phyloP scores from a whole-genome alignment of 1,284 basidiomycete species.

The Sanghuangporus weigelae region DNA sequence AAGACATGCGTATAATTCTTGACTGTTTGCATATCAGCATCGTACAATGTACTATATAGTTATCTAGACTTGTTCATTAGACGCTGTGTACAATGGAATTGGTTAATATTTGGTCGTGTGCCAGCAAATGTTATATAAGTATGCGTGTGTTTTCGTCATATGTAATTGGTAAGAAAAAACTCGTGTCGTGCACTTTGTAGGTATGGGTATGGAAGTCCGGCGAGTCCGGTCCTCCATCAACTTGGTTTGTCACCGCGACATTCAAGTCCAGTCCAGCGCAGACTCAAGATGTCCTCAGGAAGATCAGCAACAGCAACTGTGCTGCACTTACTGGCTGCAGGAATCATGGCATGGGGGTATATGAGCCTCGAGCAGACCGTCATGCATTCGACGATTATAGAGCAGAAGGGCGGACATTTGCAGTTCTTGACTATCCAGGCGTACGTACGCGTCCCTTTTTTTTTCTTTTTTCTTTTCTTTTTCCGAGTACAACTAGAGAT shows the following conservation, averaged over 20 bases:
- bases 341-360: slow-evolving; percentile 47
- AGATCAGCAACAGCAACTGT: slow-evolving; percentile 18
- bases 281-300: not conserved
- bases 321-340: slow-evolving; percentile 38
- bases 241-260: not conserved
- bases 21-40: not conserved
- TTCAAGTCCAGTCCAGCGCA: not conserved
- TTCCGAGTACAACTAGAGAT: not conserved
- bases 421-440: slow-evolving; percentile 77
- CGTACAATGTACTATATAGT: not conserved
- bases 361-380: slow-evolving; percentile 31
- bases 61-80: not conserved
- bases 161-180: too few relatives aligned
- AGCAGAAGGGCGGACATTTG: slow-evolving; percentile 57
- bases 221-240: not conserved
- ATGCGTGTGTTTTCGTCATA: too few relatives aligned
- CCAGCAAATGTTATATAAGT: not conserved
- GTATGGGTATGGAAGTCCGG: too few relatives aligned
- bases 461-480: not conserved
- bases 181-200: too few relatives aligned
- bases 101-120: not conserved
- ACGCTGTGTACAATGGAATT: not conserved
- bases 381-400: slow-evolving; percentile 34
- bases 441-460: slow-evolving; percentile 32
- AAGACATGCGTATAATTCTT: not conserved